Conservation (phyloP, 2,329 filamentous ascomycete species). For the Claviceps purpurea region DNA sequence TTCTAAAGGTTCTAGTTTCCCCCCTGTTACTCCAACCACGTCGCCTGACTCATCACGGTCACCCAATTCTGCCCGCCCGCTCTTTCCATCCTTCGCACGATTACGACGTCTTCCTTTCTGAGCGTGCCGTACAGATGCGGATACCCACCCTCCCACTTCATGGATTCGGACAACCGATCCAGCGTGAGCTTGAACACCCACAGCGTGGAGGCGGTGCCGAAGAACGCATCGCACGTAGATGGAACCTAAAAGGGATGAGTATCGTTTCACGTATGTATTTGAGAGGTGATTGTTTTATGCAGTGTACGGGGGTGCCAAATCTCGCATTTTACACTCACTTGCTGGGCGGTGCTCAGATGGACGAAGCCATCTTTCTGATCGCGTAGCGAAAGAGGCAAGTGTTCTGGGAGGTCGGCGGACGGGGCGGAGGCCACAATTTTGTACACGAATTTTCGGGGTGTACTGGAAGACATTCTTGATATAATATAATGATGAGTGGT, state of each 20-base stretch:
- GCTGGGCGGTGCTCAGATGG: conserved; percentile 43
- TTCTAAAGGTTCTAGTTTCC: no score
- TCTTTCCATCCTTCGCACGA: conserved; percentile 31
- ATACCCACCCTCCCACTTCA: conserved; percentile 45
- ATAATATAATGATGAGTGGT: no score
- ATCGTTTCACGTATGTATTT: background rate
- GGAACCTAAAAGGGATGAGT: conserved; percentile 23
- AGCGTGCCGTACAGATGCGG: conserved; percentile 48
- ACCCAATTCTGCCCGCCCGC: conserved; percentile 33
- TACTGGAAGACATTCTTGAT: conserved; percentile 1
- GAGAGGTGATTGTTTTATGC: background rate
- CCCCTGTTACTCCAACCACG: conserved; percentile 25
- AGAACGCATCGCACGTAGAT: conserved; percentile 31
- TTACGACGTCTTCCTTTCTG: conserved; percentile 36
- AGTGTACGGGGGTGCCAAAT: background rate
- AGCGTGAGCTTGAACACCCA: conserved; percentile 43
- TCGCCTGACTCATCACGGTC: conserved; percentile 24
- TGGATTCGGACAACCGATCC: conserved; percentile 25
- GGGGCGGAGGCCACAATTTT: conserved; percentile 45
- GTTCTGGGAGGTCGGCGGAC: conserved; percentile 36
- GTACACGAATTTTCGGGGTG: conserved; percentile 36
- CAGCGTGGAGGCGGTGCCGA: conserved; percentile 23
- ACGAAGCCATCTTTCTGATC: conserved; percentile 48
- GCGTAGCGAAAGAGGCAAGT: conserved; percentile 44
- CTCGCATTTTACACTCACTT: conserved; percentile 24